Conservation (phyloP, 2,329 filamentous ascomycete genomes). For the Exophiala dermatitidis region DNA sequence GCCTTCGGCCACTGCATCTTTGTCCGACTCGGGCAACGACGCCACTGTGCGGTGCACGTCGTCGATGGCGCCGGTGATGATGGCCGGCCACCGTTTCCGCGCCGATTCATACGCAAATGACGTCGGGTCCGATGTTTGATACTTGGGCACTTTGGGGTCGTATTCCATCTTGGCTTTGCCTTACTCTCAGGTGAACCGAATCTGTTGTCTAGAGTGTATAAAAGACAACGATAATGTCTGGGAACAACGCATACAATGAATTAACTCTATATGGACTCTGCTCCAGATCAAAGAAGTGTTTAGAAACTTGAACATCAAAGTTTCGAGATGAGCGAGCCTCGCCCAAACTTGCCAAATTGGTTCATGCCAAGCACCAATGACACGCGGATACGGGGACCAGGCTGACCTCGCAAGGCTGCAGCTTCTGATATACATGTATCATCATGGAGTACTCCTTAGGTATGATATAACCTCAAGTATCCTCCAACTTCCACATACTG, state of each 20-base stretch:
- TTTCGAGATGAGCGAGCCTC: conserved; percentile 10
- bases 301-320: background rate
- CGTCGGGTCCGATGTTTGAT: conserved; percentile 68
- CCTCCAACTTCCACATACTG: background rate
- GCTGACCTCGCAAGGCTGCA: conserved; percentile 2
- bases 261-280: background rate
- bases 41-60: conserved; percentile 66
- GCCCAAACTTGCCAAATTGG: conserved; percentile 7
- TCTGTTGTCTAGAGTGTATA: background rate
- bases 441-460: no score
- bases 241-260: background rate
- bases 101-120: conserved; percentile 86
- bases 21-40: conserved; percentile 48
- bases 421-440: background rate
- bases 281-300: background rate
- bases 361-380: conserved; percentile 9
- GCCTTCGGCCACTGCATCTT: conserved; percentile 64
- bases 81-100: conserved; percentile 84
- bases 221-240: background rate
- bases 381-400: background rate
- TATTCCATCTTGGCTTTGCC: conserved; percentile 53
- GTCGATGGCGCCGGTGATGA: conserved; percentile 87
- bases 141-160: conserved; percentile 59
- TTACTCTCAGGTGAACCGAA: background rate
- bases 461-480: no score